These are phyloP conservation scores for Bruguiera parviflora DNA, from an alignment of 345 rosid genomes.

Conservation along the genomic window DNA sequence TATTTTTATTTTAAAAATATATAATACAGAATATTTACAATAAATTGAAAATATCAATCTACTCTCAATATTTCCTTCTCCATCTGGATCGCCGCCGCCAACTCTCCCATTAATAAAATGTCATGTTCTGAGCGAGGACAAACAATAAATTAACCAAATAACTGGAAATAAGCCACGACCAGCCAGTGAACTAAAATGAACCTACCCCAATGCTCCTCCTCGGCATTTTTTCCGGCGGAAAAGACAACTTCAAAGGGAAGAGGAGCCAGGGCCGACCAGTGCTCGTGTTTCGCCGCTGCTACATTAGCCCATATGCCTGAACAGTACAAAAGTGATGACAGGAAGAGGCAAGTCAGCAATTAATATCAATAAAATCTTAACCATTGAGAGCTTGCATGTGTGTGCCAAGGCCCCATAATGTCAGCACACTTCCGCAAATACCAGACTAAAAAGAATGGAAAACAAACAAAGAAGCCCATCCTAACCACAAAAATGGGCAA, in stretches of 20 bases:
- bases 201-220: slow-evolving; percentile 60
- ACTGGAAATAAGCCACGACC: slow-evolving; percentile 3
- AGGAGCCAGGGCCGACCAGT: slow-evolving; percentile 95
- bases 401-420: not conserved
- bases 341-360: slow-evolving; percentile 5
- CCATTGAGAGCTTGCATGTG: not conserved
- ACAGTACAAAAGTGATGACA: slow-evolving; percentile 17
- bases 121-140: slow-evolving; percentile 3
- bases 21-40: too few relatives aligned
- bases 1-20: too few relatives aligned
- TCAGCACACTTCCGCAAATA: slow-evolving; percentile 48
- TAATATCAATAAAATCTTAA: not conserved
- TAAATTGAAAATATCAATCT: slow-evolving; percentile 49
- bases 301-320: slow-evolving; percentile 83
- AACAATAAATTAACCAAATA: not conserved
- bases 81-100: slow-evolving; percentile 59
- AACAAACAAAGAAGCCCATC: too few relatives aligned
- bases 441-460: slow-evolving; percentile 73
- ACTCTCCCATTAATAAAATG: slow-evolving; percentile 36
- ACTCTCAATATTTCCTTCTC: slow-evolving; percentile 98
- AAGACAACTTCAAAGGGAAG: slow-evolving; percentile 93
- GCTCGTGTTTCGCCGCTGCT: slow-evolving; percentile 71
- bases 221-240: slow-evolving; percentile 93
- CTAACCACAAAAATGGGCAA: too few relatives aligned
- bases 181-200: slow-evolving; percentile 40